Base-by-base conservation (phyloP, 495 filamentous ascomycete genomes). In the Paragyromitra xinjiangensis region DNA sequence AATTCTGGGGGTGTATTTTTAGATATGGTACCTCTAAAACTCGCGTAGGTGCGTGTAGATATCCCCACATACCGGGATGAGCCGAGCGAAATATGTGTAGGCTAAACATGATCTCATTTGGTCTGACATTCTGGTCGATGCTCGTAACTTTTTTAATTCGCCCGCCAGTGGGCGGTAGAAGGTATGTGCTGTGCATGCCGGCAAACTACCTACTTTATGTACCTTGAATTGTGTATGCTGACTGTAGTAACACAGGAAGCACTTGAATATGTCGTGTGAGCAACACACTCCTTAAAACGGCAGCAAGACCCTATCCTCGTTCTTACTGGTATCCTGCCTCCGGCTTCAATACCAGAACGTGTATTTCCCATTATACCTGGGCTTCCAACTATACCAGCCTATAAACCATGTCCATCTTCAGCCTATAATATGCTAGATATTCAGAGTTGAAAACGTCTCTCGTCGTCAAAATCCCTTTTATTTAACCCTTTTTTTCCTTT, bases 91-190 rank as follows among this genome's bases (percentile, higher is more conserved):
- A 64, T 71, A 51, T 45, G 45, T 45, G 34, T 40, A 42, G 6
- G 19, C 7, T 75, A 75, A 76, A 72, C 68, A 71, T 29, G 44
- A 71, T 69, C 50, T 39, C 26, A 26, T 66, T 48, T 48, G 72
- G 69, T 73, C 68, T 72, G 50, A 65, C 24, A 51, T 70, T 29
- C 63, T 16, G 34, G n/a, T 19, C 6, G 39, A 48, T 9, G 11
- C 37, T 16, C 39, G 22, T 22, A 44, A 44, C 45, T 42, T 37
- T 19, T 65, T 50, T 64, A 16, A 40, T 14, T 24, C 64, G 22
- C 24, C 39, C 63, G 34, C 63, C 9, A 34, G 24, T 48, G 16
- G 19, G 64, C 9, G 34, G 39, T 40, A 61, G 29, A 63, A 42
- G 34, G 62, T 64, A 62, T 62, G 37, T 39, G 16, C 58, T 62